phyloP scores from a whole-genome alignment of 306 rosid species.

The Lagenaria siceraria region DNA sequence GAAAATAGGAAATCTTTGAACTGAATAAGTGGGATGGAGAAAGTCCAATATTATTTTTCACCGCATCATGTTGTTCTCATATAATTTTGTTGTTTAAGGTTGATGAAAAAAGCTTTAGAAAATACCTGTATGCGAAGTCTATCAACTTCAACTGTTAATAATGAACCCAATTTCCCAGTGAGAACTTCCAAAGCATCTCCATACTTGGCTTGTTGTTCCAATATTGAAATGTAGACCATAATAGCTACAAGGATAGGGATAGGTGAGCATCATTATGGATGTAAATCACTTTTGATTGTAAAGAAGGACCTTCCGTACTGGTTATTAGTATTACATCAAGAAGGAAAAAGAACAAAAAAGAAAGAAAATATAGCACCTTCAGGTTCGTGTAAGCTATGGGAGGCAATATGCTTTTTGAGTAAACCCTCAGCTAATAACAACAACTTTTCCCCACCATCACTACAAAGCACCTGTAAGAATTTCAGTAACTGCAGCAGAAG shows the following conservation, averaged over 20 bases:
- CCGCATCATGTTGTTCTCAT: background rate
- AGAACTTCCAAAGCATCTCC: conserved; percentile 92
- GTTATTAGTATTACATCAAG: conserved; percentile 3
- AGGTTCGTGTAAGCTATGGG: conserved; percentile 90
- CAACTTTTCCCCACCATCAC: conserved; percentile 81
- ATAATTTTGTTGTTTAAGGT: background rate
- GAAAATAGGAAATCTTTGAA: background rate
- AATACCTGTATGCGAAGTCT: conserved; percentile 89
- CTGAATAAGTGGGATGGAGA: background rate
- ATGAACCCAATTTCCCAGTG: conserved; percentile 77
- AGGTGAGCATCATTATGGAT: conserved; percentile 2
- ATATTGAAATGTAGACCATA: conserved; percentile 70
- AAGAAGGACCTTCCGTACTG: background rate
- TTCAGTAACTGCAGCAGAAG: conserved; percentile 13
- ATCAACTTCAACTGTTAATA: conserved; percentile 72
- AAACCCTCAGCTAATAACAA: conserved; percentile 86
- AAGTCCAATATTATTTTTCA: background rate
- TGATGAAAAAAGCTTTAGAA: conserved; percentile 16
- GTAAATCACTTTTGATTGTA: conserved; percentile 4
- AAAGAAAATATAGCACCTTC: conserved; percentile 43
- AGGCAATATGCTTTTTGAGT: conserved; percentile 79
- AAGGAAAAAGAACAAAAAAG: background rate
- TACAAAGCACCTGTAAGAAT: conserved; percentile 55
- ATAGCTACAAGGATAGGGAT: conserved; percentile 43
- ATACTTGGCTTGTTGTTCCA: conserved; percentile 90